Base-by-base conservation (phyloP, 345 rosid species). In the Erysimum cheiranthoides region DNA sequence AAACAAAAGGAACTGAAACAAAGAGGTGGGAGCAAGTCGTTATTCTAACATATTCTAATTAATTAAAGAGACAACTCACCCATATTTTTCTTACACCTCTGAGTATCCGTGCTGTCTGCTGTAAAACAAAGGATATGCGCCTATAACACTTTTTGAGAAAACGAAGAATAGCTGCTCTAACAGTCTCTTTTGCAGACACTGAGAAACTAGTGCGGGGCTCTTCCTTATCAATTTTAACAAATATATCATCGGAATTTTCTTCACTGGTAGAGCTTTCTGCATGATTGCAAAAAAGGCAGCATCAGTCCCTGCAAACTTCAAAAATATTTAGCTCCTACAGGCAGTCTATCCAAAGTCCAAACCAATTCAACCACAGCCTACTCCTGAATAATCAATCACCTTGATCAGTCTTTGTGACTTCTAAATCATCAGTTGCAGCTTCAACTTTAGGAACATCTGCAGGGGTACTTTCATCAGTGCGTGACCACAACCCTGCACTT, bases 401-500 rank as follows among this genome's bases (percentile, higher is more conserved):
- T 75, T 69, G 83, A 76, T 83, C 84, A 53, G 76, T 83, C 66
- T 64, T 76, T 46, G 85, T 73, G 65, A 78, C 80, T 83, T 84
- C 85, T 52, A 85, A 62, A 49, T 73, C 67, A 61, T 84, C 82
- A 53, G 80, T 36, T 50, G 68, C 73, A 73, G 74, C 62, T 54
- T 80, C 76, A 70, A 69, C 43, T 67, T 70, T 71, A 66, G 86
- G 86, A 57, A 70, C 71, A 51, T 81, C 81, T 21, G 45, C 57
- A 68, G 76, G 73, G 67, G 59, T 70, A 61, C 81, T 71, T 83
- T 85, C 91, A 73, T 75, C 83, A 72, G 73, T 82, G 43, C 77
- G 89, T 38, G 88, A 90, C 99, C 98, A 93, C 82, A 93, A 80
- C 78, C 96, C 96, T 11, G 93, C 93, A 79, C 98, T 87, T 56